Evolutionary conservation across 176 grass and related monocot species (phyloP).

Genomic region (Hordeum marinum): DNA sequence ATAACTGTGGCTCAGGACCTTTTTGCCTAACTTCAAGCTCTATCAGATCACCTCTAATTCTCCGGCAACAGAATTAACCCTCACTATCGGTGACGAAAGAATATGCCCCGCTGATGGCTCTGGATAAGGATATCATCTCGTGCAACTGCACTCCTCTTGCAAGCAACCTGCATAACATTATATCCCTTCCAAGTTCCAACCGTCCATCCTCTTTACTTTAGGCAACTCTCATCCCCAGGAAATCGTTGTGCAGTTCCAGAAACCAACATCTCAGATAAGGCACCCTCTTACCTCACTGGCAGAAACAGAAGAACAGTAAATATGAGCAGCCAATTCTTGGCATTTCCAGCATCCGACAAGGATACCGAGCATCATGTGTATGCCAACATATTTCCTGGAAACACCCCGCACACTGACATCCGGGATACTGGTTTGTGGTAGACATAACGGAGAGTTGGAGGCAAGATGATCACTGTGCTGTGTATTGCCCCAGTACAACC

Average conservation of each 20-base stretch:
- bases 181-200: not conserved
- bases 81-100: not conserved
- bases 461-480: not conserved
- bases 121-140: not conserved
- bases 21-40: not conserved
- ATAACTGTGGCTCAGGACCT: not conserved
- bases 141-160: not conserved
- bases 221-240: not conserved
- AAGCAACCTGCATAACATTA: not conserved
- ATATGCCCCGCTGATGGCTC: not conserved
- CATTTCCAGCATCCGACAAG: not conserved
- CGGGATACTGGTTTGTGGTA: not conserved
- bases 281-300: not conserved
- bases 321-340: not conserved
- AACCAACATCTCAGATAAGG: not conserved
- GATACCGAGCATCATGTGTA: not conserved
- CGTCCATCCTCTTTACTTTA: not conserved
- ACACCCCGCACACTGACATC: not conserved
- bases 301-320: not conserved
- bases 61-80: not conserved
- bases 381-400: slow-evolving; percentile 1
- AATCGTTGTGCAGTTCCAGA: not conserved
- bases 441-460: not conserved
- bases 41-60: not conserved
- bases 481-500: slow-evolving; percentile 9